Conservation (phyloP, 441 rosid species). For the Jatropha podagrica region DNA sequence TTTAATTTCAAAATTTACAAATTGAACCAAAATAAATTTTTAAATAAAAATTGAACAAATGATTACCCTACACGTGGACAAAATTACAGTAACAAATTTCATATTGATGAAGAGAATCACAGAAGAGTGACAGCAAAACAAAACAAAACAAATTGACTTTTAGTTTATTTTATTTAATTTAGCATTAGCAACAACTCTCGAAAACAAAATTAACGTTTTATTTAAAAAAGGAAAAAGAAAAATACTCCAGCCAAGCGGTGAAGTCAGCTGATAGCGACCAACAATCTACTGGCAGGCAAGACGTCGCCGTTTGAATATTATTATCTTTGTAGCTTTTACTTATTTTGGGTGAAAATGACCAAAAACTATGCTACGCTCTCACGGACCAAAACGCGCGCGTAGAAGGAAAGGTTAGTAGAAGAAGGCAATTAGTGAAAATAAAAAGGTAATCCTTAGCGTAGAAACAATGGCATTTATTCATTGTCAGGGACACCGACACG, state of each 20-base stretch:
- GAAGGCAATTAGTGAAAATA: neutral
- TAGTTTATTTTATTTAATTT: no score
- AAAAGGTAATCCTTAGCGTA: constrained; percentile 33
- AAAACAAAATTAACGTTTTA: neutral
- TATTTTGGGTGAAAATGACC: neutral
- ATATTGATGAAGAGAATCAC: neutral
- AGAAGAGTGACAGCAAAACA: neutral
- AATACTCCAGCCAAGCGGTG: neutral
- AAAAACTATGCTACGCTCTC: neutral
- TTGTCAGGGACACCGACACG: constrained; percentile 45
- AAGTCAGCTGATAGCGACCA: constrained; percentile 43
- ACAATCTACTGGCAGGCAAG: constrained; percentile 45
- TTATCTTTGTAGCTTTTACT: neutral
- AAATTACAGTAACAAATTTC: neutral
- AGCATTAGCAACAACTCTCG: neutral
- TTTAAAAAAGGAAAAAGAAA: neutral
- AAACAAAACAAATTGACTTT: neutral
- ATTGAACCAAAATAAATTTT: no score
- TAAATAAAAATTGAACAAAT: no score
- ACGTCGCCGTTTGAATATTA: constrained; percentile 39
- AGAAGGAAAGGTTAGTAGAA: neutral
- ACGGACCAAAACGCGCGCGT: constrained; percentile 18
- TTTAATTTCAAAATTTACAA: no score
- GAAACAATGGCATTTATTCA: constrained; percentile 25
- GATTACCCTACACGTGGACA: no score